Percentiles rank a stretch among this genome's conserved stretches.
These are phyloP conservation scores for Mucor sp. DNA, from an alignment of 371 early-diverging fungal genomes.

Conservation along the genomic window DNA sequence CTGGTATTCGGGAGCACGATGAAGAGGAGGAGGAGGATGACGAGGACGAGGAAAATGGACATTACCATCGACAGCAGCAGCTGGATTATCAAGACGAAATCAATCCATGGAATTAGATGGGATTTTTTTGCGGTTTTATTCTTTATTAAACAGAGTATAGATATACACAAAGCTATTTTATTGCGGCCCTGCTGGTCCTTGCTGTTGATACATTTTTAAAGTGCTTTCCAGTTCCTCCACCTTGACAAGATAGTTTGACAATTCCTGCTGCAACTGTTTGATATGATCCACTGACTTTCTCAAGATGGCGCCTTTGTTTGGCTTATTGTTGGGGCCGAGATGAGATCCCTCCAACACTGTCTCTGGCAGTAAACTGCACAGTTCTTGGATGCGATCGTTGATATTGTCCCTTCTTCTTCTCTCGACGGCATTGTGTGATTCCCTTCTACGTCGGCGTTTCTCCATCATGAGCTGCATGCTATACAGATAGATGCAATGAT, in stretches of 20 bases:
- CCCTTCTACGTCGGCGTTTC: conserved; percentile 88
- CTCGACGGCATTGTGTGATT: conserved; percentile 97
- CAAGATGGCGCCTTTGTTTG: conserved; percentile 83
- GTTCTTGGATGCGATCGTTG: conserved; percentile 95
- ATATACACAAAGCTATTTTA: background rate
- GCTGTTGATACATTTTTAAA: conserved; percentile 23
- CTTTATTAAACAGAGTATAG: background rate
- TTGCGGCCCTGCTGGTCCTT: background rate
- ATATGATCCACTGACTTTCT: conserved; percentile 91
- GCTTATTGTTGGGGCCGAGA: conserved; percentile 76
- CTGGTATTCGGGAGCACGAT: conserved; percentile 29
- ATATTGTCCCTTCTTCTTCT: conserved; percentile 94
- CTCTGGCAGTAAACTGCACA: conserved; percentile 82
- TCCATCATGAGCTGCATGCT: conserved; percentile 63
- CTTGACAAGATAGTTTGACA: conserved; percentile 58
- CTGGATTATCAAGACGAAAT: conserved; percentile 10
- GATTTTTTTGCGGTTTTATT: background rate
- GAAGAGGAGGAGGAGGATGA: background rate
- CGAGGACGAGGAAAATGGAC: too few relatives aligned
- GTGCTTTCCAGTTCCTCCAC: conserved; percentile 71
- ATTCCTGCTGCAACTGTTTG: conserved; percentile 66
- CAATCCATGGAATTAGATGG: conserved; percentile 24
- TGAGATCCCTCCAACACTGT: conserved; percentile 55
- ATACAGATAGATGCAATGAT: background rate
- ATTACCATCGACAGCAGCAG: background rate